Evolutionary conservation across 805 yeast species (phyloP), one percentile per base, ranked within the genome.

Genomic region (Starmerella sirachaensis): DNA sequence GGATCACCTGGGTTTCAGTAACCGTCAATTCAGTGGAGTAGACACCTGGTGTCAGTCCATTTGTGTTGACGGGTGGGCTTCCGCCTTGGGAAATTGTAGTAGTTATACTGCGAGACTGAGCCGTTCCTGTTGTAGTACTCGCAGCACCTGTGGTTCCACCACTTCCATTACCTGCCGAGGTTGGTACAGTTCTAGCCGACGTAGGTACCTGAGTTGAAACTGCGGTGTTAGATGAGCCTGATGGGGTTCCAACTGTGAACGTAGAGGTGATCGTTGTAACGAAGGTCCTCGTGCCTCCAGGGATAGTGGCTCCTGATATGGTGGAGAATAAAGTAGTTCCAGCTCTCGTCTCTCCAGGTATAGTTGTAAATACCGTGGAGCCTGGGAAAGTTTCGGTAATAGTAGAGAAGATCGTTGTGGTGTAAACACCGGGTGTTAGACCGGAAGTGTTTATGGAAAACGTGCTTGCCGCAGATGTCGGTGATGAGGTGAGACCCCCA

Each of bases 271-370:
- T 6, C 5, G 45, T 42, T 10, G 31, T 13, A 6, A 16, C 21
- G 16, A 42, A 25, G 4, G 31, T 26, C 7, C 29, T 32, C 8
- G 42, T 38, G 5, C 22, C 14, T 4, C 41, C 47, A 13, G 47
- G 24, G 1, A 38, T 16, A 16, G 45, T 40, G 28, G 31, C 52
- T 6, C 46, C 46, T 1, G 43, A 38, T 2, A 42, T 36, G 5
- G 52, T 46, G 21, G 51, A 46, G 21, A 46, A 53, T 17, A 51
- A 17, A 3, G 51, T 45, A 10, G 51, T 39, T 10, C 50, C 51
- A 12, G 50, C 35, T 6, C 33, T 23, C 11, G 43, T 31, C 11
- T 32, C 31, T 18, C 39, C 45, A 3, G 48, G 41, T 17, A 39
- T 22, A 2, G 48, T 43, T 6, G 43, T 31, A 16, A 13, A 23